Conservation (phyloP, 768 basidiomycete genomes). For the Cystobasidium ongulense region DNA sequence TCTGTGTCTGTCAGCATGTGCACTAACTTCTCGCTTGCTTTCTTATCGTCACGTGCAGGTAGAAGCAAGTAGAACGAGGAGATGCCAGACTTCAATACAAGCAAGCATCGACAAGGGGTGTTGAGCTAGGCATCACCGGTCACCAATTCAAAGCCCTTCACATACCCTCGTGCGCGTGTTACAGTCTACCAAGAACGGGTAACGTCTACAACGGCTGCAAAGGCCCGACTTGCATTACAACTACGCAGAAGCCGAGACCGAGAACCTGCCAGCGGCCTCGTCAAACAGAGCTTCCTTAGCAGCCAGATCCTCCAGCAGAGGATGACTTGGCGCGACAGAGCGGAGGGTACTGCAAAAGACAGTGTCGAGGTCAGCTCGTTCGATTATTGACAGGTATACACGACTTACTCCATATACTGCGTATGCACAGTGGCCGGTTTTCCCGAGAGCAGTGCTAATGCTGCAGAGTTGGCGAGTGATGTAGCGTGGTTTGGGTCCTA, state of each 20-base stretch:
- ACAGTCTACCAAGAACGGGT: too few relatives aligned
- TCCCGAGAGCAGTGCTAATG: slow-evolving; percentile 36
- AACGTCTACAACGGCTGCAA: too few relatives aligned
- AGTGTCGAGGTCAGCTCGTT: not conserved
- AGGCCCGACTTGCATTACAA: too few relatives aligned
- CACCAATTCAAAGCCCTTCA: too few relatives aligned
- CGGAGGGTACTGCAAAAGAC: slow-evolving; percentile 40
- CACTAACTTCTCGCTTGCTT: too few relatives aligned
- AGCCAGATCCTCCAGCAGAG: slow-evolving; percentile 44
- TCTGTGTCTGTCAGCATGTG: too few relatives aligned
- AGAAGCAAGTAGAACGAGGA: too few relatives aligned
- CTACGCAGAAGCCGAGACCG: slow-evolving; percentile 49
- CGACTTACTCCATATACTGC: slow-evolving; percentile 24
- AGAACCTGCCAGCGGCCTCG: slow-evolving; percentile 46
- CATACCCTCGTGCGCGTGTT: too few relatives aligned
- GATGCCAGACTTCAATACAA: too few relatives aligned
- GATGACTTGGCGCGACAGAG: slow-evolving; percentile 43
- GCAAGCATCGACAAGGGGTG: too few relatives aligned
- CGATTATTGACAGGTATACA: not conserved
- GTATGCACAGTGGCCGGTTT: slow-evolving; percentile 31
- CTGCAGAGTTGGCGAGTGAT: slow-evolving; percentile 38
- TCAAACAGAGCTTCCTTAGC: slow-evolving; percentile 46
- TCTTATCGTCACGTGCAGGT: too few relatives aligned
- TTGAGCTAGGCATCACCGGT: too few relatives aligned
- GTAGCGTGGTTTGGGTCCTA: slow-evolving; percentile 40